Evolutionary conservation across 495 filamentous ascomycete genomes (phyloP), one percentile per base, ranked within the genome.

Genomic region (Aspergillus sparsus): DNA sequence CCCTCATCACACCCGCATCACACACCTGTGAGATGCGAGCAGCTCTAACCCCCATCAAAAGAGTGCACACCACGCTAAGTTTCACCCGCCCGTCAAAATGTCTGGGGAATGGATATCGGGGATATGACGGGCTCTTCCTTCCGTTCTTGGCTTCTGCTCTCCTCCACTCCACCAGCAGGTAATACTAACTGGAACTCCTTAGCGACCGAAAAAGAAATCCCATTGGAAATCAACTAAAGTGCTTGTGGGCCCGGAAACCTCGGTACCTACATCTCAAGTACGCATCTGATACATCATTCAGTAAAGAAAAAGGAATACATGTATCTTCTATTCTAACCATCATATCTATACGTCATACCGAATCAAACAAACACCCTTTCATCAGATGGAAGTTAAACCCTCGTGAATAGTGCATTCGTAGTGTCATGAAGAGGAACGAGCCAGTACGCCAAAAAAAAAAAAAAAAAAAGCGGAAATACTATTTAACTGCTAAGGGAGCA

Each of bases 401-500:
- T 49, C 18, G 15, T 49, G 13, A 27, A 57, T 53, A 35, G 5
- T 47, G 49, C 27, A 53, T n/a, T 58, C 50, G 7, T 60, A 45
- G 15, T 39, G n/a, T 57, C 39, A 37, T 46, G 21, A 11, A 13
- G 21, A 32, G 27, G 47, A 54, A 15, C 2, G 5, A 46, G 49
- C 58, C 39, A 39, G 49, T 35, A 46, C 58, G 58, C 58, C 58
- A 41, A 54, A 49, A 11, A 60, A 34, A 59, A 59, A 39, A 60
- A 53, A 50, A 49, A 53, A 45, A 45, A 32, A n/a, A 45, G 15
- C n/a, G n/a, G 36, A 21, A 60, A 60, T 35, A 37, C 11, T 32
- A 18, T 46, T 36, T 15, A 53, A 41, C 18, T 37, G 50, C 50
- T 60, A 44, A 41, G 50, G 50, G 8, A n/a, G 8, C n/a, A 11